These are phyloP conservation scores for Penicillium brasilianum DNA, from an alignment of 2,329 filamentous ascomycete species.

Conservation along the genomic window DNA sequence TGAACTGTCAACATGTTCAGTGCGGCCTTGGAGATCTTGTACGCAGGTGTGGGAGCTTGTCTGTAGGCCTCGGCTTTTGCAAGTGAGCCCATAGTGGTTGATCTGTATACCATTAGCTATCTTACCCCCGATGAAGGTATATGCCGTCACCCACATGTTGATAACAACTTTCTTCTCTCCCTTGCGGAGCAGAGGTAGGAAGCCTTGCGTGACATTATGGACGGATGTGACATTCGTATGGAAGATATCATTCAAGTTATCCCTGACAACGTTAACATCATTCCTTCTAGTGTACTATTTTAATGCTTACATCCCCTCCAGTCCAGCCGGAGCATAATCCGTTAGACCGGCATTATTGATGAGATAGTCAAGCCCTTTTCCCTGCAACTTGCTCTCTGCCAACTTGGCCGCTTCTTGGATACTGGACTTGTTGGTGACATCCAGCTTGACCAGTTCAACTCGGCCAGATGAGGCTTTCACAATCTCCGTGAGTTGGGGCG, in stretches of 20 bases:
- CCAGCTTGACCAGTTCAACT: constrained; percentile 45
- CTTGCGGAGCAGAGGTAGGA: constrained; percentile 47
- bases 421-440: constrained; percentile 43
- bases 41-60: constrained; percentile 41
- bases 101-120: constrained; percentile 33
- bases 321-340: constrained; percentile 20
- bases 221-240: constrained; percentile 49
- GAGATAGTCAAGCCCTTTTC: constrained; percentile 53
- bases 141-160: constrained; percentile 47
- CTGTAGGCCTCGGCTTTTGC: constrained; percentile 25
- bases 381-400: constrained; percentile 42
- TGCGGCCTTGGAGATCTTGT: constrained; percentile 56
- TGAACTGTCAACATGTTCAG: constrained; percentile 55
- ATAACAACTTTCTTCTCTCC: constrained; percentile 50
- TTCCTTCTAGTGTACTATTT: background rate
- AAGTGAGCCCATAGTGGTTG: constrained; percentile 52
- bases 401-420: constrained; percentile 41
- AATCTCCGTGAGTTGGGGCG: constrained; percentile 42
- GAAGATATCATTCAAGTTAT: constrained; percentile 47
- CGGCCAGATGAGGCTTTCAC: constrained; percentile 41
- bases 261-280: constrained; percentile 25
- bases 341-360: constrained; percentile 53
- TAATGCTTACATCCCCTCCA: constrained; percentile 33
- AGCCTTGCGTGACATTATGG: constrained; percentile 47
- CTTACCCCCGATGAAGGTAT: background rate